A percentile compares a stretch with the other conserved stretches of the same genome.
phyloP scores from a whole-genome alignment of 2,329 filamentous ascomycete species.

The Rutstroemia sp. region DNA sequence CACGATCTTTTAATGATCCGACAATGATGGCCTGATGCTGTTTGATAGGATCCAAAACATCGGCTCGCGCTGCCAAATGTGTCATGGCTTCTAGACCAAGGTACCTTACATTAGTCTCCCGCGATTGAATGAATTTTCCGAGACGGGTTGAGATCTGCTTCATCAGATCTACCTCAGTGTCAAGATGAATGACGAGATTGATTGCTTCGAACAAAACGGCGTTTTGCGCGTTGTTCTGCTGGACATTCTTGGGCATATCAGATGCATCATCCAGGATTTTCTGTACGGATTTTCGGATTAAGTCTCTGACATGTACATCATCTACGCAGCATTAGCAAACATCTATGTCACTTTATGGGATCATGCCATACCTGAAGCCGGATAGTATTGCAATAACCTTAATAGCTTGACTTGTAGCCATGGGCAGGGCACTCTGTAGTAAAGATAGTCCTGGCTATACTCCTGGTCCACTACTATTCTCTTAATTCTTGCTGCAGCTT shows the following conservation, averaged over 20 bases:
- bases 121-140: conserved; percentile 91
- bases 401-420: conserved; percentile 97
- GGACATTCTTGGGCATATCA: conserved; percentile 95
- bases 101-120: conserved; percentile 96
- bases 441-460: conserved; percentile 84
- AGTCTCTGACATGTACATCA: conserved; percentile 81
- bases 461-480: conserved; percentile 87
- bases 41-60: conserved; percentile 95
- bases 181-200: conserved; percentile 94
- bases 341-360: background rate
- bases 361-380: conserved; percentile 65
- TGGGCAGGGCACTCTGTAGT: conserved; percentile 98
- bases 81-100: conserved; percentile 97
- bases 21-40: conserved; percentile 96
- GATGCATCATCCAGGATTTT: conserved; percentile 86
- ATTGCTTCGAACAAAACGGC: conserved; percentile 97
- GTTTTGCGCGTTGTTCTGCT: conserved; percentile 98
- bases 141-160: conserved; percentile 87
- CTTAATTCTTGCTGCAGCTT: conserved; percentile 84
- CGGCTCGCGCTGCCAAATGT: conserved; percentile 85
- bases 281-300: conserved; percentile 87
- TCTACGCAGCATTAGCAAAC: conserved; percentile 44
- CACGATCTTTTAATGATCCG: conserved; percentile 85
- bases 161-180: conserved; percentile 92
- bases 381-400: conserved; percentile 89